Evolutionary conservation across 352 stramenopile genomes (phyloP).

Genomic region (Phytophthora parvispora): DNA sequence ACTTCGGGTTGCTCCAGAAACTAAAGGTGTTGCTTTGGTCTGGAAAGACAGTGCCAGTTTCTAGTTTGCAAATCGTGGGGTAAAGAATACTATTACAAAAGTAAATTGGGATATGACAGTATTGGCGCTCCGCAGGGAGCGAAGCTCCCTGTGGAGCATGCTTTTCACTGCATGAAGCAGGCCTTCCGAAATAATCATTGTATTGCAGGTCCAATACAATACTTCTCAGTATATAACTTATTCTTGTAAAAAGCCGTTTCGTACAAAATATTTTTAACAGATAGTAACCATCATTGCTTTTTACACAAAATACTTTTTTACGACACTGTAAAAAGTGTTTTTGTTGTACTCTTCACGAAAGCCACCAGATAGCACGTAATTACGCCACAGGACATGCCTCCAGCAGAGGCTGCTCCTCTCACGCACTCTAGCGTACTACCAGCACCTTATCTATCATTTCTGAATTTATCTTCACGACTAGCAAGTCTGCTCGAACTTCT

Average conservation of each 20-base stretch:
- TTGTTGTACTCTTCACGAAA: not conserved
- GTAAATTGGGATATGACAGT: too few species aligned
- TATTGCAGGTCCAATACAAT: constrained; percentile 6
- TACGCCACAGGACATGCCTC: not conserved
- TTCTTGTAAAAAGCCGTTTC: not conserved
- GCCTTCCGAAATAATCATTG: constrained; percentile 11
- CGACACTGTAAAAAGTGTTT: not conserved
- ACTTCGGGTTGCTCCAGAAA: too few species aligned
- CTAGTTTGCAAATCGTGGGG: too few species aligned
- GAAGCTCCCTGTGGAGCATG: too few species aligned
- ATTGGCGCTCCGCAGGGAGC: too few species aligned
- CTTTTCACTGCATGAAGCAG: too few species aligned
- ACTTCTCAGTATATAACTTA: constrained; percentile 6
- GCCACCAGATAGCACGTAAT: not conserved
- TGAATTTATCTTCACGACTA: constrained; percentile 2
- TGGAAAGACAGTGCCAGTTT: too few species aligned
- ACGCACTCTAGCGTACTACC: not conserved
- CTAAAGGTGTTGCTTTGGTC: too few species aligned
- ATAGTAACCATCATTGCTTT: not conserved
- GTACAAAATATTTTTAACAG: not conserved
- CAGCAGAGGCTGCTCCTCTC: not conserved
- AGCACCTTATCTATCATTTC: too few species aligned
- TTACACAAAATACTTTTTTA: not conserved
- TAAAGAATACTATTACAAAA: too few species aligned
- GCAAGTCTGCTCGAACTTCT: constrained; percentile 14